Conservation (phyloP, 345 rosid species). For the Limnanthes douglasii region DNA sequence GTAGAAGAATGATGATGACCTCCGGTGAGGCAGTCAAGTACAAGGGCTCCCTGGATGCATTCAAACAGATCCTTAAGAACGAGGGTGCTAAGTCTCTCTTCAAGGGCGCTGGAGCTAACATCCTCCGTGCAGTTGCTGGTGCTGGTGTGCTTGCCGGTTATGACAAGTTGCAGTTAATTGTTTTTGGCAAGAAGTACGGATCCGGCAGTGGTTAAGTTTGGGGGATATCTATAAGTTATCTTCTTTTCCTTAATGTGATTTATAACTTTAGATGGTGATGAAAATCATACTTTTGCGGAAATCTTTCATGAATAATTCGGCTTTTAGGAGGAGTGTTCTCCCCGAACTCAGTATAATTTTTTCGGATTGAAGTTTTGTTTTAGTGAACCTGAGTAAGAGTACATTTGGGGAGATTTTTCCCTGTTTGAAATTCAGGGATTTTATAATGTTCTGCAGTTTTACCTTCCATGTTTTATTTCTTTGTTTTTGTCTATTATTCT, state of each 20-base stretch:
- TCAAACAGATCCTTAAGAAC: constrained; percentile 22
- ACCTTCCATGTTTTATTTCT: too few species aligned
- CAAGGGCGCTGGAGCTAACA: constrained; percentile 32
- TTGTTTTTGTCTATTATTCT: too few species aligned
- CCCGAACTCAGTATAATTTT: too few species aligned
- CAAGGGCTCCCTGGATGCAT: constrained; percentile 21
- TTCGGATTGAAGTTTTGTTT: too few species aligned
- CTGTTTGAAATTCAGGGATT: too few species aligned
- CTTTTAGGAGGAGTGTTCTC: too few species aligned
- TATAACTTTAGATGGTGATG: constrained; percentile 4
- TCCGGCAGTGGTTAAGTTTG: constrained; percentile 18
- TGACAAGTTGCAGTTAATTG: constrained; percentile 23
- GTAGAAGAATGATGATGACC: constrained; percentile 40
- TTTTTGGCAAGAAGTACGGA: constrained; percentile 23
- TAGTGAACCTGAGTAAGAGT: too few species aligned
- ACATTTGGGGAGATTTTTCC: too few species aligned
- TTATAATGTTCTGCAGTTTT: too few species aligned
- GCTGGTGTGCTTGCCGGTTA: constrained; percentile 32
- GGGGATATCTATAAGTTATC: too few species aligned
- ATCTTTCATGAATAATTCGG: too few species aligned
- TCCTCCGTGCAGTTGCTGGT: constrained; percentile 23
- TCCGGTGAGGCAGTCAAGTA: constrained; percentile 29
- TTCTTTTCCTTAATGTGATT: background rate
- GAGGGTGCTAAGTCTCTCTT: constrained; percentile 25
- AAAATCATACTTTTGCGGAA: too few species aligned